phyloP scores from a whole-genome alignment of 2,329 filamentous ascomycete genomes.

The Penicillium sp. region DNA sequence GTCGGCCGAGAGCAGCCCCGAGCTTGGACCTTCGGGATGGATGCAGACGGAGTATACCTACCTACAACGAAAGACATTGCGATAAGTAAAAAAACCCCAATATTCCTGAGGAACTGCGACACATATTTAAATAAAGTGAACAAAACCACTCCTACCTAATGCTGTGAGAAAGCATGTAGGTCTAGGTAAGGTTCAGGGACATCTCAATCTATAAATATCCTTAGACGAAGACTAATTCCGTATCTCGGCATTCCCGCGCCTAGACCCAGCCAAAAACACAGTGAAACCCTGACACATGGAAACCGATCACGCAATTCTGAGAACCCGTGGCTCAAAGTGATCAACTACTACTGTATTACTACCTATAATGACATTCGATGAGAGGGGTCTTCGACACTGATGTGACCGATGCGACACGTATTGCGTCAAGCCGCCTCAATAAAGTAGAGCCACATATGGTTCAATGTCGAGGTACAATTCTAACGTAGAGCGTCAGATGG shows the following conservation, averaged over 20 bases:
- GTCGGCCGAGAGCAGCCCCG: not conserved
- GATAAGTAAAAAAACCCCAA: too few relatives aligned
- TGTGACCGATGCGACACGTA: not conserved
- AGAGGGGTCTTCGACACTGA: not conserved
- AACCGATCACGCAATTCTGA: slow-evolving; percentile 32
- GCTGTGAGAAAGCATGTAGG: too few relatives aligned
- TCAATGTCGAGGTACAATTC: not conserved
- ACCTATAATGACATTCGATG: not conserved
- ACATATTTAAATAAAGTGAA: too few relatives aligned
- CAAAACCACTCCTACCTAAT: too few relatives aligned
- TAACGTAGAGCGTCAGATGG: not conserved
- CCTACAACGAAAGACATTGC: too few relatives aligned
- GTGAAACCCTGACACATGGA: slow-evolving; percentile 29
- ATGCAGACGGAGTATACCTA: not conserved
- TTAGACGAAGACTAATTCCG: too few relatives aligned
- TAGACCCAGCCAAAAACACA: slow-evolving; percentile 1
- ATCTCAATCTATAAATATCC: too few relatives aligned
- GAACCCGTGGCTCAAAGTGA: not conserved
- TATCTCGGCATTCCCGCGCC: not conserved
- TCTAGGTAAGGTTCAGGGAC: too few relatives aligned
- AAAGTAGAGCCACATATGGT: not conserved
- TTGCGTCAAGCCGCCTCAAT: not conserved
- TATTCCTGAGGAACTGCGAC: too few relatives aligned
- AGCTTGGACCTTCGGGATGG: not conserved
- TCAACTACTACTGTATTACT: not conserved